phyloP scores from a whole-genome alignment of 345 rosid species.

The Linum trigynum region DNA sequence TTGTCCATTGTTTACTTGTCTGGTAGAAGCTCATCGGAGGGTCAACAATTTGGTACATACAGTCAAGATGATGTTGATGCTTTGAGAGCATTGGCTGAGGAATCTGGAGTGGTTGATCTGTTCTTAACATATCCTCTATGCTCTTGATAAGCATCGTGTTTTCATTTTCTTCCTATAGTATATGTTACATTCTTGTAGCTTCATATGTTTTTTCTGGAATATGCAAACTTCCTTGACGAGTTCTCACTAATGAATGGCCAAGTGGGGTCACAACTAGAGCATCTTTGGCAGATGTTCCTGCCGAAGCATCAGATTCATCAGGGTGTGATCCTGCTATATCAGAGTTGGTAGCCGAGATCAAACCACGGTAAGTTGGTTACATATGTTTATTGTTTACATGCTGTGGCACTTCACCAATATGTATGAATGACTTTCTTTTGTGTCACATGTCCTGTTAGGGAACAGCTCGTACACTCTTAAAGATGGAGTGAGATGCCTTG shows the following conservation, averaged over 20 bases:
- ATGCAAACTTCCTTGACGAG: conserved; percentile 39
- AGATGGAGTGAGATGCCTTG: too few species aligned
- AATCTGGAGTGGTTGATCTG: conserved; percentile 66
- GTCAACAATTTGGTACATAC: conserved; percentile 62
- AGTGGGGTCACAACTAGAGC: conserved; percentile 56
- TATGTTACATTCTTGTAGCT: neutral
- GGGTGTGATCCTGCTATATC: conserved; percentile 48
- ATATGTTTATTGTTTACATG: neutral
- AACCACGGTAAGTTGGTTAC: conserved; percentile 59
- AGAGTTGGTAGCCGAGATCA: conserved; percentile 72
- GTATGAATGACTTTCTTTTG: neutral
- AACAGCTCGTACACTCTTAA: neutral
- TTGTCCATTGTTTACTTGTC: conserved; percentile 71
- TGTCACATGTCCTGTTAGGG: neutral
- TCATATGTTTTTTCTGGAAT: neutral
- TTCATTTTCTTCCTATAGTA: neutral
- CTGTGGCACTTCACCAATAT: neutral
- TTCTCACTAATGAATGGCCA: conserved; percentile 88
- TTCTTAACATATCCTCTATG: conserved; percentile 78
- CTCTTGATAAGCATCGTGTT: neutral
- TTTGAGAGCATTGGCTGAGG: conserved; percentile 87
- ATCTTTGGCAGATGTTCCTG: conserved; percentile 41
- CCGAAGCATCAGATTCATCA: conserved; percentile 40
- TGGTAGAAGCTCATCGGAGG: conserved; percentile 50
- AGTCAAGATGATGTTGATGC: conserved; percentile 80